These are phyloP conservation scores for Sphaerulina vaccinii DNA, from an alignment of 2,329 filamentous ascomycete species.

Conservation along the genomic window DNA sequence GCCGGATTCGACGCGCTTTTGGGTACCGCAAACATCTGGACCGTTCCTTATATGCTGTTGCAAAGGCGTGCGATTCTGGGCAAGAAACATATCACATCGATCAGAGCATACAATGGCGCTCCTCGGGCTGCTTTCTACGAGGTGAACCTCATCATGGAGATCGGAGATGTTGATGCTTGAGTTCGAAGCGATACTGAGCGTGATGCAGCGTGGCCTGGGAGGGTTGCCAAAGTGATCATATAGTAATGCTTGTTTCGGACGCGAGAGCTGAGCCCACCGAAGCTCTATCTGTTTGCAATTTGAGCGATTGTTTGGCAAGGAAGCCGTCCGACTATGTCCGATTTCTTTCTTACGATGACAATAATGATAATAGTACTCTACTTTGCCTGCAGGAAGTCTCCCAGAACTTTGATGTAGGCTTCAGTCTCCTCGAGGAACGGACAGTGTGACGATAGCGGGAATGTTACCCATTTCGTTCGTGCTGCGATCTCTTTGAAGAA, in stretches of 20 bases:
- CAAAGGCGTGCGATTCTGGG: constrained; percentile 15
- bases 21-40: constrained; percentile 15
- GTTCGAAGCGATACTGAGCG: not conserved
- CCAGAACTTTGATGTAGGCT: constrained; percentile 37
- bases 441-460: constrained; percentile 37
- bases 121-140: constrained; percentile 2
- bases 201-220: not conserved
- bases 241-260: too few species aligned
- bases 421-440: constrained; percentile 43
- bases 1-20: constrained; percentile 17
- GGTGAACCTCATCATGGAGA: constrained; percentile 21
- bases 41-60: constrained; percentile 16
- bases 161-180: constrained; percentile 8
- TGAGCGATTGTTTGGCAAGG: too few species aligned
- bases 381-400: constrained; percentile 4
- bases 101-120: constrained; percentile 13
- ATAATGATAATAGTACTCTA: too few species aligned
- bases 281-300: too few species aligned
- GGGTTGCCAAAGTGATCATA: too few species aligned
- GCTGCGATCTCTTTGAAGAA: constrained; percentile 40
- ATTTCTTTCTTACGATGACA: too few species aligned
- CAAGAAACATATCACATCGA: constrained; percentile 15
- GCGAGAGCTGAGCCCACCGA: too few species aligned
- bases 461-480: constrained; percentile 44
- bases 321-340: too few species aligned